Evolutionary conservation across 257 asterid species (phyloP), one percentile per base, ranked within the genome.

Genomic region (Gentiana macrophylla): DNA sequence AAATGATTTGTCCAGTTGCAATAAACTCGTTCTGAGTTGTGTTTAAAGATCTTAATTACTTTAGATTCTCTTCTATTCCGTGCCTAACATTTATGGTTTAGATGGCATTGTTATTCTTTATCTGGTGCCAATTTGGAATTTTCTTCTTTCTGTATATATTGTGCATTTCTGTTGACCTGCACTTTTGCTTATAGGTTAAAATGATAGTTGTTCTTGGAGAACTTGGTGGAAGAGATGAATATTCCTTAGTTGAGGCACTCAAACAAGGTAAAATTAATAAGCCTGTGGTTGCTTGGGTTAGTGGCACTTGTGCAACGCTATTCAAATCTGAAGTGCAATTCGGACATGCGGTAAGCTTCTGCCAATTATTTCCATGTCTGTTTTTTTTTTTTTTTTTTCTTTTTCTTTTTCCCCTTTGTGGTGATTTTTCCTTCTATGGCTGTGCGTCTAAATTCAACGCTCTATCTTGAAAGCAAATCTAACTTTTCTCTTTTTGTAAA

Each of bases 201-300:
- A 85, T 92, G 94, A 68, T 88, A 15, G 94, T 92, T 63, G 98
- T 92, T 79, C 98, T 92, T 37, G 98, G 98, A 67, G 98, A 92
- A 78, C 95, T 92, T 62, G 98, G 98, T 63, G 98, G 98, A 45
- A 84, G 93, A 67, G 98, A 92, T 83, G 98, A 92, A 76, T 92
- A 92, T 77, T 91, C 95, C 66, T 71, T 91, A 36, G 97, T 92
- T 34, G 99, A 92, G 77, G 99, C 97, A 65, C 90, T 92, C 57
- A 83, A 84, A 77, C 93, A 87, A 69, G 96, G 98, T 52, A 91
- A 83, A 66, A 91, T 91, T 64, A 84, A 63, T 74, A 91, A 87
- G 70, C 96, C 98, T 43, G 95, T 91, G 49, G 96, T 81, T 67
- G 98, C 98, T 59, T 91, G 98, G 98, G 98, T 91, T 69, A 91